These are phyloP conservation scores for Forsythia suspensa DNA, from an alignment of 257 asterid species.

Conservation along the genomic window DNA sequence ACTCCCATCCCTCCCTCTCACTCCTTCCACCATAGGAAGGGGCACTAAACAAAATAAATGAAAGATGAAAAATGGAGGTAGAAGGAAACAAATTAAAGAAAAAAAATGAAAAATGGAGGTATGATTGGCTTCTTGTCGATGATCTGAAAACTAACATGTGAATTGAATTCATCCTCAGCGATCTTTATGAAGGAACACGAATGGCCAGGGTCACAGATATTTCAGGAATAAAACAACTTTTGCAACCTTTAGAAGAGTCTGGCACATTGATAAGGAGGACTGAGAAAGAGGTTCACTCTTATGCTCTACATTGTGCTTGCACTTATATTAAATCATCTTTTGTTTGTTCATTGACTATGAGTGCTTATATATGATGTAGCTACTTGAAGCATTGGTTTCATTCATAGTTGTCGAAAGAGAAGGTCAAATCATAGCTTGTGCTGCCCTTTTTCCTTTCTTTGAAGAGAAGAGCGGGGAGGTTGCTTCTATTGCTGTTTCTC, in stretches of 20 bases:
- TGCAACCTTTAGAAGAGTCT: conserved; percentile 79
- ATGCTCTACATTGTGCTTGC: conserved; percentile 2
- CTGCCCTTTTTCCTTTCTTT: conserved; percentile 80
- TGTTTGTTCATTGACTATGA: conserved; percentile 9
- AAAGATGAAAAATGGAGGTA: too few relatives aligned
- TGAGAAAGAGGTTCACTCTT: conserved; percentile 63
- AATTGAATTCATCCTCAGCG: conserved; percentile 48
- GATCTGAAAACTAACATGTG: conserved; percentile 7
- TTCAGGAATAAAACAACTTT: conserved; percentile 66
- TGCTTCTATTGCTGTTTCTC: conserved; percentile 97
- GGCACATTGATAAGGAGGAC: conserved; percentile 86
- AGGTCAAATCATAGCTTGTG: conserved; percentile 90
- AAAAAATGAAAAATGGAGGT: background rate
- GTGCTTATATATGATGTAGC: conserved; percentile 40
- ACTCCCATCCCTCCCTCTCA: background rate
- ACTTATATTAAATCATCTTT: background rate
- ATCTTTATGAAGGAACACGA: conserved; percentile 94
- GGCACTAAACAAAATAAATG: background rate
- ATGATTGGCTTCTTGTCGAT: background rate
- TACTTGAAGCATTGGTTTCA: conserved; percentile 57
- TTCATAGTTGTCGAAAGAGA: conserved; percentile 89
- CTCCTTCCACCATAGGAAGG: background rate
- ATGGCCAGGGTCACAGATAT: conserved; percentile 74
- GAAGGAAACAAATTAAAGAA: too few relatives aligned
- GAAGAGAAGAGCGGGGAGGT: conserved; percentile 91